phyloP scores from a whole-genome alignment of 2,329 filamentous ascomycete species.

The Neophaeococcomyces mojaviensis region DNA sequence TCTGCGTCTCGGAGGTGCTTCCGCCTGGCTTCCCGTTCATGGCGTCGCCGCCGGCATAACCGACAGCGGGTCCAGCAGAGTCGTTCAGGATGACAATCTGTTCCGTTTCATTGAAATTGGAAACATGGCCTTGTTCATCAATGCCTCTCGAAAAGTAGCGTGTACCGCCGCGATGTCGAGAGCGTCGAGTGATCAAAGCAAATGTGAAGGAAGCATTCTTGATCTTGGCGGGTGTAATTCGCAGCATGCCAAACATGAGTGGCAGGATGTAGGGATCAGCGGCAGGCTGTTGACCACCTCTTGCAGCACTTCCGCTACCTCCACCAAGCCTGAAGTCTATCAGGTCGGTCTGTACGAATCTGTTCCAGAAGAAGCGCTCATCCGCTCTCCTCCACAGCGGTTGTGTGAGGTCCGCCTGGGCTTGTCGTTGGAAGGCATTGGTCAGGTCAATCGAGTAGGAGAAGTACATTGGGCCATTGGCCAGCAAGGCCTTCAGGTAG shows the following conservation, averaged over 20 bases:
- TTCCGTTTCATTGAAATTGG: conserved; percentile 98
- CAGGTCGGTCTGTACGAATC: conserved; percentile 80
- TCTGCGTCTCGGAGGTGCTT: conserved; percentile 68
- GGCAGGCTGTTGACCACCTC: conserved; percentile 56
- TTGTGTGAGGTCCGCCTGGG: conserved; percentile 60
- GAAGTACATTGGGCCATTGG: conserved; percentile 88
- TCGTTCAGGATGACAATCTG: conserved; percentile 89
- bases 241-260: conserved; percentile 92
- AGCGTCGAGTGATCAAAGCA: conserved; percentile 79
- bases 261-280: conserved; percentile 90
- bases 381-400: conserved; percentile 90
- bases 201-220: conserved; percentile 80
- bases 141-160: conserved; percentile 92
- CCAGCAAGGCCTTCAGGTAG: conserved; percentile 73
- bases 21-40: conserved; percentile 62
- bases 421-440: conserved; percentile 91
- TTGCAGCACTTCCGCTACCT: conserved; percentile 38
- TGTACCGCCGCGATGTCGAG: conserved; percentile 80
- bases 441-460: conserved; percentile 96
- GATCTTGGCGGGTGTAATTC: conserved; percentile 78
- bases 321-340: conserved; percentile 72
- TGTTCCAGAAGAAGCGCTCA: conserved; percentile 98
- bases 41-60: conserved; percentile 68
- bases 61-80: conserved; percentile 62
- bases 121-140: conserved; percentile 88